A percentile compares a stretch with the other conserved stretches of the same genome.
These are phyloP conservation scores for Fusarium dlaminii DNA, from an alignment of 2,329 filamentous ascomycete genomes.

Conservation along the genomic window DNA sequence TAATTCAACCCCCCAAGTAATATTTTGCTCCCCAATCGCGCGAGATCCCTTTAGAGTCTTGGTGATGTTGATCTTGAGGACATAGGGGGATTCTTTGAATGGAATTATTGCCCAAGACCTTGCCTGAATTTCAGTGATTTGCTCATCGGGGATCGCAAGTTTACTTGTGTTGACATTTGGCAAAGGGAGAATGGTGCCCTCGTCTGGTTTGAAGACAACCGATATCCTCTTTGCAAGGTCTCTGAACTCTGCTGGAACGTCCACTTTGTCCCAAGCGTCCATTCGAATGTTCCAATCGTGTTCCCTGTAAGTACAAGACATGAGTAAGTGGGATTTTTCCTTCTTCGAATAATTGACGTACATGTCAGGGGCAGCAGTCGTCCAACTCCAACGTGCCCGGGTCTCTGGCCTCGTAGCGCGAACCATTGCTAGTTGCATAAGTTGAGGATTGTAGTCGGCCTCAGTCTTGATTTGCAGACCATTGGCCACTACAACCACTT, in stretches of 20 bases:
- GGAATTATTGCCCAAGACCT: conserved; percentile 44
- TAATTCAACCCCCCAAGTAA: conserved; percentile 46
- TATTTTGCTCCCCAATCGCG: conserved; percentile 29
- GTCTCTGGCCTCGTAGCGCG: conserved; percentile 34
- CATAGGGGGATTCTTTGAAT: conserved; percentile 45
- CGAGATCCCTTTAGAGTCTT: conserved; percentile 40
- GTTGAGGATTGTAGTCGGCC: neutral
- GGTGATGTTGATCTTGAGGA: conserved; percentile 47
- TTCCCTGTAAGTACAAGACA: conserved; percentile 29
- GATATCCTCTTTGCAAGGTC: conserved; percentile 35
- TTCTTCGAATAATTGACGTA: conserved; percentile 21
- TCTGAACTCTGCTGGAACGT: conserved; percentile 30
- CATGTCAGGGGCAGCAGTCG: conserved; percentile 49
- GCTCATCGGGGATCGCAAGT: neutral
- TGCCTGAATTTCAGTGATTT: conserved; percentile 35
- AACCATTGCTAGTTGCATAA: conserved; percentile 36
- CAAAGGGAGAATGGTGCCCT: conserved; percentile 13
- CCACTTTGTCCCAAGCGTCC: conserved; percentile 36
- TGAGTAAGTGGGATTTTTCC: conserved; percentile 7
- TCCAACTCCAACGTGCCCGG: conserved; percentile 46
- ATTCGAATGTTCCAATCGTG: conserved; percentile 50
- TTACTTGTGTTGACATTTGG: conserved; percentile 22
- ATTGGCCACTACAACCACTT: conserved; percentile 33
- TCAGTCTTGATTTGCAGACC: conserved; percentile 38
- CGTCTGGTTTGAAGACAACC: conserved; percentile 17